These are phyloP conservation scores for Biscogniauxia sp. DNA, from an alignment of 2,329 filamentous ascomycete genomes.

Conservation along the genomic window DNA sequence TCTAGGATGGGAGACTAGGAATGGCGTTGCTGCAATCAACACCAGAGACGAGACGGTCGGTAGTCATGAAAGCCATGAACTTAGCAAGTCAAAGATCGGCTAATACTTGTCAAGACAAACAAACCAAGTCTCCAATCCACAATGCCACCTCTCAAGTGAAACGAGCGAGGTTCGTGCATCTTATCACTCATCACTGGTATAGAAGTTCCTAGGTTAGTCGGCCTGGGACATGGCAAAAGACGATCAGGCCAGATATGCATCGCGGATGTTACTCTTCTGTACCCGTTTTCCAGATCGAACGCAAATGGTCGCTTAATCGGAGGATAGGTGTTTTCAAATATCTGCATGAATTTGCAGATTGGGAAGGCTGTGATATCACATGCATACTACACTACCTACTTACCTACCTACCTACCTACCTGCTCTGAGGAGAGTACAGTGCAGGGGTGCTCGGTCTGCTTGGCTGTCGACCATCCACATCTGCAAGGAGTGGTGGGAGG, in stretches of 20 bases:
- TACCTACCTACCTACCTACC: too few species aligned
- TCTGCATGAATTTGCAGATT: background rate
- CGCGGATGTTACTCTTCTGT: background rate
- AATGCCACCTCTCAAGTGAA: background rate
- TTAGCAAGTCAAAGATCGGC: background rate
- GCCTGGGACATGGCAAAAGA: background rate
- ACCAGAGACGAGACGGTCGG: background rate
- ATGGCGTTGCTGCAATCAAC: background rate
- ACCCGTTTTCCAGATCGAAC: background rate
- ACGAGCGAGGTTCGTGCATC: background rate
- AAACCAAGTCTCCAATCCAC: background rate
- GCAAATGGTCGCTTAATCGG: background rate
- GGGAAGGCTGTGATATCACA: background rate
- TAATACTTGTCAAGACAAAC: background rate
- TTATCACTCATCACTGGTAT: background rate
- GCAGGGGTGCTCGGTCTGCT: conserved; percentile 8
- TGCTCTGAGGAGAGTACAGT: background rate
- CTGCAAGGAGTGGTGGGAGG: conserved; percentile 14
- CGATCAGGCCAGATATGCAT: background rate
- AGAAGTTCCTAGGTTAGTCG: background rate
- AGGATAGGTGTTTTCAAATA: background rate
- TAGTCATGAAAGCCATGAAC: background rate
- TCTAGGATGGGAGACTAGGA: too few species aligned
- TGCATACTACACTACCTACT: background rate
- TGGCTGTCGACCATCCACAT: conserved; percentile 11